A percentile compares a stretch with the other conserved stretches of the same genome.
phyloP scores from a whole-genome alignment of 352 stramenopile genomes.

The Phytopythium kandeliae region DNA sequence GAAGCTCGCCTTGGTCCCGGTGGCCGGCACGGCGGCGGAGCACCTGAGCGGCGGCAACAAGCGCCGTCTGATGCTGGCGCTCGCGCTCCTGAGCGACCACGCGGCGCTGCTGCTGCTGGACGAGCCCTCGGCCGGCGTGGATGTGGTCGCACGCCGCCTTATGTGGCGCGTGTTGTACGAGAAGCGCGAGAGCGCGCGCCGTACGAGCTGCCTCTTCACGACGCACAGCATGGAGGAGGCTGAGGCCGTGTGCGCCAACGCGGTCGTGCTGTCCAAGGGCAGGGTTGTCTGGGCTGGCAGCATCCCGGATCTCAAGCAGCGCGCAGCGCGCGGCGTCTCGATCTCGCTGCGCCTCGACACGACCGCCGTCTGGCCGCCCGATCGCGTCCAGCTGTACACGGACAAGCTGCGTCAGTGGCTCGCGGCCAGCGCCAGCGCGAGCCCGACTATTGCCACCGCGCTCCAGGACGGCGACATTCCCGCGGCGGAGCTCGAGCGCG shows the following conservation, averaged over 20 bases:
- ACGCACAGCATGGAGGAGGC: constrained; percentile 86
- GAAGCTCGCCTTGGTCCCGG: constrained; percentile 55
- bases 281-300: constrained; percentile 70
- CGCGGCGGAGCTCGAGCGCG: constrained; percentile 35
- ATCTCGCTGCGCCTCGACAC: constrained; percentile 64
- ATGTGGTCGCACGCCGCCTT: constrained; percentile 69
- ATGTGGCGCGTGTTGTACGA: constrained; percentile 78
- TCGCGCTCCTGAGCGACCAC: constrained; percentile 62
- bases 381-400: constrained; percentile 34
- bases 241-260: constrained; percentile 77
- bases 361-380: constrained; percentile 27
- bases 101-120: constrained; percentile 68
- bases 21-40: constrained; percentile 41
- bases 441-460: constrained; percentile 2
- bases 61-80: constrained; percentile 68
- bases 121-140: constrained; percentile 74
- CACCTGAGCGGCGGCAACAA: constrained; percentile 84
- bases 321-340: constrained; percentile 52
- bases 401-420: constrained; percentile 31
- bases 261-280: constrained; percentile 70
- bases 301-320: constrained; percentile 78
- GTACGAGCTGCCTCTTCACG: constrained; percentile 73
- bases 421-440: constrained; percentile 9
- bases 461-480: constrained; percentile 22
- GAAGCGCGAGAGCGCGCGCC: constrained; percentile 36